Evolutionary conservation across 805 yeast species (phyloP).

Genomic region (Wickerhamiella kurtzmanii): DNA sequence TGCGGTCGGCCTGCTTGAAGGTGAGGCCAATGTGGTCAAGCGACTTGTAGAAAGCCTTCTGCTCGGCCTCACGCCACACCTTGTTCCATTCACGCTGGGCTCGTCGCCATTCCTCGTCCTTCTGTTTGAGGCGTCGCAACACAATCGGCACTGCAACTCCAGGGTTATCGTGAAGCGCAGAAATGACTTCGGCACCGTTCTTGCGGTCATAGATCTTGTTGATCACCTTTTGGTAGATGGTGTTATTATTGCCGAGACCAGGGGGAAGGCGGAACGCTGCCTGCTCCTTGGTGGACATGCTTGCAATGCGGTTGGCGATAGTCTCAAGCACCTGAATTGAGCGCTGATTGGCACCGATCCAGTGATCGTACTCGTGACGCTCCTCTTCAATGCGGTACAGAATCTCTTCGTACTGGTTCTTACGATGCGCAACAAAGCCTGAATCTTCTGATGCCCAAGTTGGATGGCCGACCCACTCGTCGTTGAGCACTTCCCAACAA

Average conservation of each 20-base stretch:
- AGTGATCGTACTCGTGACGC: conserved; percentile 91
- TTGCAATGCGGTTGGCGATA: conserved; percentile 82
- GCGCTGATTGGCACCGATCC: conserved; percentile 87
- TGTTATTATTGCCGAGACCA: conserved; percentile 87
- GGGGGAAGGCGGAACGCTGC: conserved; percentile 75
- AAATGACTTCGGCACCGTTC: conserved; percentile 90
- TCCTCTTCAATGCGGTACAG: conserved; percentile 92
- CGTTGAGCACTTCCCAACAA: conserved; percentile 98
- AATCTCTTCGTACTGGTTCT: conserved; percentile 95
- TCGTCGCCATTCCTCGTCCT: conserved; percentile 97
- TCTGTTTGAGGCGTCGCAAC: conserved; percentile 82
- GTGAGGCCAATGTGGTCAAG: conserved; percentile 91
- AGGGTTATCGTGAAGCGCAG: conserved; percentile 90
- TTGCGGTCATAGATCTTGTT: conserved; percentile 88
- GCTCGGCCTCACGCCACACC: conserved; percentile 97
- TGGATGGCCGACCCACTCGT: conserved; percentile 99
- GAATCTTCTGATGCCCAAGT: conserved; percentile 99
- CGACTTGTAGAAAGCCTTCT: conserved; percentile 83
- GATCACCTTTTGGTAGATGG: conserved; percentile 87
- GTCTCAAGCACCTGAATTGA: conserved; percentile 94
- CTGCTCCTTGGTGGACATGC: conserved; percentile 85
- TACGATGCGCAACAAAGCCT: conserved; percentile 97
- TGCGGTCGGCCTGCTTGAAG: conserved; percentile 93
- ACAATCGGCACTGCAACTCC: conserved; percentile 91
- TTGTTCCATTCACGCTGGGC: conserved; percentile 98